Conservation (phyloP, 495 filamentous ascomycete genomes). For the Penicillium parvum region DNA sequence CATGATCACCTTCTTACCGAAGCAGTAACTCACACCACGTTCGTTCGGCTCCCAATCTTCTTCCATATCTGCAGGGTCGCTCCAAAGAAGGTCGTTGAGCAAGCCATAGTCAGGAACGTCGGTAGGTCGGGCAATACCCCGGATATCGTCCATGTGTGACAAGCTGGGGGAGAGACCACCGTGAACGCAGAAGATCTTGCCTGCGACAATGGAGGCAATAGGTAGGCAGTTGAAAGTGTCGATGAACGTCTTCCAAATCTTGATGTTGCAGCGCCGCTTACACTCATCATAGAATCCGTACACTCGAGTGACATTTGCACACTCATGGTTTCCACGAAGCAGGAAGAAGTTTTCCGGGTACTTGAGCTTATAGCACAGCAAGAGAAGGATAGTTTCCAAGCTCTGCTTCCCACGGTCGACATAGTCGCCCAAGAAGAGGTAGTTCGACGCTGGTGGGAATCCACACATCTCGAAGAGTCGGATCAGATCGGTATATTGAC, state of each 20-base stretch:
- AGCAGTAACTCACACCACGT: conserved; percentile 95
- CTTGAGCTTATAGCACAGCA: conserved; percentile 98
- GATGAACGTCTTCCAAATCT: conserved; percentile 98
- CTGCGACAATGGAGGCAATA: conserved; percentile 92
- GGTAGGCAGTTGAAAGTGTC: conserved; percentile 97
- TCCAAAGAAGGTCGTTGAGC: conserved; percentile 95
- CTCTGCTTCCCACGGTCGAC: conserved; percentile 98
- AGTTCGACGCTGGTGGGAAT: conserved; percentile 91
- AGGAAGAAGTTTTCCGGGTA: conserved; percentile 99
- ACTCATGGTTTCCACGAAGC: conserved; percentile 95
- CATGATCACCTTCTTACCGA: conserved; percentile 97
- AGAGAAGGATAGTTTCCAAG: conserved; percentile 90
- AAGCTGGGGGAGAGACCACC: conserved; percentile 90
- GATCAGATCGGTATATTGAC: conserved; percentile 96
- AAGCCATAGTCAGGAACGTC: conserved; percentile 97
- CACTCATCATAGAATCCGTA: conserved; percentile 99
- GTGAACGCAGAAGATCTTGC: conserved; percentile 99
- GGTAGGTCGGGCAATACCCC: conserved; percentile 89
- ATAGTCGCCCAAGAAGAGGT: conserved; percentile 95
- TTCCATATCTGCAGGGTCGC: conserved; percentile 97
- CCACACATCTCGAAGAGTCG: conserved; percentile 99
- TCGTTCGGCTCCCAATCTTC: conserved; percentile 98
- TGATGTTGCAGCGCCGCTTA: conserved; percentile 95
- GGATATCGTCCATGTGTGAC: conserved; percentile 96
- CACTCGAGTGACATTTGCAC: conserved; percentile 95